Evolutionary conservation across 2,329 filamentous ascomycete genomes (phyloP).

Genomic region (Aspergillus uvarum): DNA sequence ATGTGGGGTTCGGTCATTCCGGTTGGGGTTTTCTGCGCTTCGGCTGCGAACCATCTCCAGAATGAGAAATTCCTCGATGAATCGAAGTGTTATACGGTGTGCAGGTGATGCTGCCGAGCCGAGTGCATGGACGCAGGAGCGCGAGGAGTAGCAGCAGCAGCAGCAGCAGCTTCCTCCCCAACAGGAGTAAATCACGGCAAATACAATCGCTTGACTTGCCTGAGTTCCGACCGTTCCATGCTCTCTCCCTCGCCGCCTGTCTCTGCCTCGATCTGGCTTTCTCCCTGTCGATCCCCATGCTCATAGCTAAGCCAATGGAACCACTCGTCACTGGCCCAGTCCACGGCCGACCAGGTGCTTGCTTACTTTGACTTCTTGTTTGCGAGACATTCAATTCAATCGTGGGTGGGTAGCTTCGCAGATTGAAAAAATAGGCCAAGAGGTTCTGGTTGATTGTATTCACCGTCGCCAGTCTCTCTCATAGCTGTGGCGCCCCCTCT

Average conservation of each 20-base stretch:
- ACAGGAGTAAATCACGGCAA: not conserved
- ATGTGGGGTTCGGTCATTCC: not conserved
- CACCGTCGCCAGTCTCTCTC: conserved; percentile 5
- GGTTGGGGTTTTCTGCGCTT: not conserved
- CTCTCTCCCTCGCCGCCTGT: not conserved
- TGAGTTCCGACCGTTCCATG: conserved; percentile 2
- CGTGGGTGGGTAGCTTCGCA: conserved; percentile 6
- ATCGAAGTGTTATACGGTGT: not conserved
- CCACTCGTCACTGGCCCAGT: not conserved
- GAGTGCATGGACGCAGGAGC: not conserved
- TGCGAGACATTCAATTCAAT: not conserved
- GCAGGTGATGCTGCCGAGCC: not conserved
- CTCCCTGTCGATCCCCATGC: conserved; percentile 5
- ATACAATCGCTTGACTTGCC: conserved; percentile 1
- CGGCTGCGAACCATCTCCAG: not conserved
- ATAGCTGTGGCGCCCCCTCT: not conserved
- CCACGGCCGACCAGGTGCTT: not conserved
- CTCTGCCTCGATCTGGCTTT: not conserved
- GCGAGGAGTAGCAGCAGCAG: too few species aligned
- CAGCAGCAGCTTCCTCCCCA: not conserved
- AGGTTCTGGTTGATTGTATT: not conserved
- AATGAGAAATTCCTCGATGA: not conserved
- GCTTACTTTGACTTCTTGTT: not conserved
- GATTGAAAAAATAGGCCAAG: not conserved
- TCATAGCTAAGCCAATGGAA: not conserved